Percentiles rank a stretch among this genome's conserved stretches.
phyloP scores from a whole-genome alignment of 352 stramenopile genomes.

The Pythium utonaiense region DNA sequence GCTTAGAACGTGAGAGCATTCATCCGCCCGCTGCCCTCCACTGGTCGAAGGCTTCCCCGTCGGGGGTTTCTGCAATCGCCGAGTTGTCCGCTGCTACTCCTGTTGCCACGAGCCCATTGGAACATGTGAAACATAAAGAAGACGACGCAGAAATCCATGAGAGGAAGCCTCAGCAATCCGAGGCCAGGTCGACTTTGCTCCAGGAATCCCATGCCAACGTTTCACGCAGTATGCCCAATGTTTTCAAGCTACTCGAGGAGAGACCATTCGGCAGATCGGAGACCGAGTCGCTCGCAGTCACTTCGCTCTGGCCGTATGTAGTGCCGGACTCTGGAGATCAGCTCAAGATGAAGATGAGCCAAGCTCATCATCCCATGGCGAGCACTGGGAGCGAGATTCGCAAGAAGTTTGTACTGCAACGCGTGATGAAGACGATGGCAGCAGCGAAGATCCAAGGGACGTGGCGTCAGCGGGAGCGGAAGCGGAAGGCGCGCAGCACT shows the following conservation, averaged over 20 bases:
- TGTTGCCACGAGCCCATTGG: background rate
- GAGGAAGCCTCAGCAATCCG: background rate
- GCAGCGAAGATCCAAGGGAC: conserved; percentile 8
- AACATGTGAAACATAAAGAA: background rate
- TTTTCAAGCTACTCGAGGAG: background rate
- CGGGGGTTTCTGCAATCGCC: no score
- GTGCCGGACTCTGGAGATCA: background rate
- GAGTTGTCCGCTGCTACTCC: no score
- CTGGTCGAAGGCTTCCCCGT: background rate
- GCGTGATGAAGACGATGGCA: background rate
- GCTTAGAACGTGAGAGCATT: background rate
- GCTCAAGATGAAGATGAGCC: background rate
- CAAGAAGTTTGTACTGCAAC: background rate
- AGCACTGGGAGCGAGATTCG: background rate
- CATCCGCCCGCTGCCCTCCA: background rate
- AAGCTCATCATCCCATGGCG: background rate
- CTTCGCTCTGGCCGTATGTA: background rate
- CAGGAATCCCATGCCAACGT: background rate
- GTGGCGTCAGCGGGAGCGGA: background rate
- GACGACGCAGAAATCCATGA: background rate
- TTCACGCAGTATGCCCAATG: background rate
- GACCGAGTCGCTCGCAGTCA: background rate
- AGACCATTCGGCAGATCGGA: background rate
- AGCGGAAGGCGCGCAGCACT: background rate
- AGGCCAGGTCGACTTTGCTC: background rate